These are phyloP conservation scores for Sambucus nigra DNA, from an alignment of 129 eudicot species.

Conservation along the genomic window DNA sequence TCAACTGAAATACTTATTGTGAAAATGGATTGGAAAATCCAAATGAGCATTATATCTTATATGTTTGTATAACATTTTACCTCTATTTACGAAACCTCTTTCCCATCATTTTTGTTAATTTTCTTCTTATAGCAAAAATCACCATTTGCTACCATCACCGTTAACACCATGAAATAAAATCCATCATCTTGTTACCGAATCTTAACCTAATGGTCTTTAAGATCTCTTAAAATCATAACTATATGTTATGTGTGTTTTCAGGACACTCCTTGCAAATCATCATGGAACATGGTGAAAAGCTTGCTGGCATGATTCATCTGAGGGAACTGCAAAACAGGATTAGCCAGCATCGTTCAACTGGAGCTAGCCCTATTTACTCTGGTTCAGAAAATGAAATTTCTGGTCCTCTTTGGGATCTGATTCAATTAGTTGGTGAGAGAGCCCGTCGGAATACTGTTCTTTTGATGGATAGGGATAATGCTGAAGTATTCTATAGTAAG, in stretches of 20 bases:
- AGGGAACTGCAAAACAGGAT: conserved; percentile 68
- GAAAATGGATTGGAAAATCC: no score
- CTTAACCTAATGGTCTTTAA: no score
- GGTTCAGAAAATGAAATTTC: conserved; percentile 40
- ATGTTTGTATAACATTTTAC: no score
- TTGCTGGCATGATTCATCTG: conserved; percentile 75
- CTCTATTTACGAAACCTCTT: no score
- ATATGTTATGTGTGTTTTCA: conserved; percentile 14
- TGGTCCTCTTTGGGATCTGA: conserved; percentile 91
- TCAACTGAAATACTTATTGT: no score
- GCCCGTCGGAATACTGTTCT: conserved; percentile 81
- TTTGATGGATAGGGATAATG: conserved; percentile 93
- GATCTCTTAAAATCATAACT: no score
- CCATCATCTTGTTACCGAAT: no score
- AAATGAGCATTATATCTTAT: no score
- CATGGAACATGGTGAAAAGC: conserved; percentile 96
- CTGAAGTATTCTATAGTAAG: conserved; percentile 92
- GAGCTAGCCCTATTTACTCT: conserved; percentile 31
- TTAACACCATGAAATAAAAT: no score
- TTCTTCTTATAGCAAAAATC: no score
- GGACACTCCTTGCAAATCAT: conserved; percentile 80
- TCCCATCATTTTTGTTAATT: no score
- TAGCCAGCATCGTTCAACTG: conserved; percentile 43
- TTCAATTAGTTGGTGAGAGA: conserved; percentile 86
- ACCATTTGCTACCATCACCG: no score